phyloP scores from a whole-genome alignment of 2,329 filamentous ascomycete species.

The Torrubiella hemipterigena region DNA sequence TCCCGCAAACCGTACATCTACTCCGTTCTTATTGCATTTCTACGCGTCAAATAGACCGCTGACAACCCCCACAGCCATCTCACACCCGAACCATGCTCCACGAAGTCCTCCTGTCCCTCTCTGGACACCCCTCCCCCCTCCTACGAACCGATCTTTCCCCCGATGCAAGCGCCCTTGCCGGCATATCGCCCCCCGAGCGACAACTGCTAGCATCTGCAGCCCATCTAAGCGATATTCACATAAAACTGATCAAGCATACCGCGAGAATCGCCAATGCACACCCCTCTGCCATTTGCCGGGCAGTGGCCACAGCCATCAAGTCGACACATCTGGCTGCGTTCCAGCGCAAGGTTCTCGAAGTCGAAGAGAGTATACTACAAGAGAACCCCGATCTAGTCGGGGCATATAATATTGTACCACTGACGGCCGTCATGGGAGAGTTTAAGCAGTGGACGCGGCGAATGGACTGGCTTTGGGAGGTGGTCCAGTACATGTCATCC shows the following conservation, averaged over 20 bases:
- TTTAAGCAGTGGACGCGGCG: slow-evolving; percentile 79
- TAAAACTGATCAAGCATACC: slow-evolving; percentile 56
- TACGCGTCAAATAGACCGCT: background rate
- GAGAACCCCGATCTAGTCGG: slow-evolving; percentile 73
- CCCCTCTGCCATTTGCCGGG: slow-evolving; percentile 72
- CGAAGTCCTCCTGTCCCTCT: slow-evolving; percentile 94
- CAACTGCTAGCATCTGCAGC: slow-evolving; percentile 69
- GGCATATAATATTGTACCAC: slow-evolving; percentile 83
- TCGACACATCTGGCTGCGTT: slow-evolving; percentile 68
- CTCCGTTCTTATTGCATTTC: slow-evolving; percentile 5
- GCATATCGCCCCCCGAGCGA: slow-evolving; percentile 66
- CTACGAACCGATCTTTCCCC: slow-evolving; percentile 44
- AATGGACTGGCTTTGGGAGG: slow-evolving; percentile 75
- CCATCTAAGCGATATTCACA: slow-evolving; percentile 67
- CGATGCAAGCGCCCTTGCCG: slow-evolving; percentile 30
- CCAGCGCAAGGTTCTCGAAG: slow-evolving; percentile 70
- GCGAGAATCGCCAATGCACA: slow-evolving; percentile 58
- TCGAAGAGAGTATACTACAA: slow-evolving; percentile 66
- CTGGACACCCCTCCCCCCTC: slow-evolving; percentile 83
- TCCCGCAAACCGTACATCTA: slow-evolving; percentile 12
- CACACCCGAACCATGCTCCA: slow-evolving; percentile 84
- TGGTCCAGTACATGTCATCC: slow-evolving; percentile 55
- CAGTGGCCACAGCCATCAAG: slow-evolving; percentile 68
- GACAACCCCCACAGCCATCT: slow-evolving; percentile 1
- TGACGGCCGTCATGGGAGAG: slow-evolving; percentile 72